A percentile compares a stretch with the other conserved stretches of the same genome.
Conservation (phyloP, 768 basidiomycete genomes). For the Mycena galericulata region DNA sequence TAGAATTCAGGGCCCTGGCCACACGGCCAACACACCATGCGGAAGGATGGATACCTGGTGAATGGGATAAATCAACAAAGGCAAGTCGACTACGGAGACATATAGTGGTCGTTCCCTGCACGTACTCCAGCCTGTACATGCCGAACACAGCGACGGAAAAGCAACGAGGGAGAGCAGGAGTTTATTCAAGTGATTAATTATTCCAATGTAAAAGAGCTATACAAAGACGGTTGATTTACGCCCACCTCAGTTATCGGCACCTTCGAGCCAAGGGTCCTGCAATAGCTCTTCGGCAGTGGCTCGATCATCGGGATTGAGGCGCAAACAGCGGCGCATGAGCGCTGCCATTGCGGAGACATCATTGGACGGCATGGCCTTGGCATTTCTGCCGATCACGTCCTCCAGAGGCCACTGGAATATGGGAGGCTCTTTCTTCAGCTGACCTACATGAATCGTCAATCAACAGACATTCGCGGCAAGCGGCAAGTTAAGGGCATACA, state of each 20-base stretch:
- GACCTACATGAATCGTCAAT: slow-evolving; percentile 11
- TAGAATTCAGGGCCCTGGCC: background rate
- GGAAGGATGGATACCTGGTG: slow-evolving; percentile 73
- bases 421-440: slow-evolving; percentile 11
- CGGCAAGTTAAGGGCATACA: background rate
- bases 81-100: no score
- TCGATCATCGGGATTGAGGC: slow-evolving; percentile 26
- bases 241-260: slow-evolving; percentile 9
- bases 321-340: slow-evolving; percentile 29
- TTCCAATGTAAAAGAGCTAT: slow-evolving; percentile 9
- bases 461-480: background rate
- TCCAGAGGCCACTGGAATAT: slow-evolving; percentile 15
- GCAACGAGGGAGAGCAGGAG: background rate
- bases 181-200: background rate
- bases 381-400: background rate
- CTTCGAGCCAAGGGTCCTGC: slow-evolving; percentile 30
- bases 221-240: slow-evolving; percentile 5
- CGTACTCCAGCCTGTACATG: background rate
- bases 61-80: background rate
- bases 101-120: background rate
- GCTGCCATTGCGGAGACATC: slow-evolving; percentile 1
- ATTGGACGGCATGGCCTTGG: background rate
- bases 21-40: slow-evolving; percentile 39
- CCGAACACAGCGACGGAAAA: slow-evolving; percentile 9
- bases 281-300: slow-evolving; percentile 32